Evolutionary conservation across 2,329 filamentous ascomycete genomes (phyloP).

Genomic region (Hirsutella minnesotensis): DNA sequence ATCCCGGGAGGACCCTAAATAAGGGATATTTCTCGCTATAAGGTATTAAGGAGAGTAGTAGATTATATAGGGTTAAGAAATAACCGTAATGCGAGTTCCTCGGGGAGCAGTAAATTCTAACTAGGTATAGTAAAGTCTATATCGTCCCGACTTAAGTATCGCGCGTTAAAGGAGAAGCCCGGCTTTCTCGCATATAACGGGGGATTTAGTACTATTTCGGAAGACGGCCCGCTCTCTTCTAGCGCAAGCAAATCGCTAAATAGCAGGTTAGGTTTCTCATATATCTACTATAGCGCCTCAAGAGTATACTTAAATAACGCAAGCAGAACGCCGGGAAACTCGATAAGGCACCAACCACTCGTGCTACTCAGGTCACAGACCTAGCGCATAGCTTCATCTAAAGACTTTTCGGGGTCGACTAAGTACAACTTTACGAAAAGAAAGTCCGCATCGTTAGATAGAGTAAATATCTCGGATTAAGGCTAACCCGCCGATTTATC

Average conservation of each 20-base stretch:
- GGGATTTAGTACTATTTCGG: constrained; percentile 21
- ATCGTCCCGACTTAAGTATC: constrained; percentile 14
- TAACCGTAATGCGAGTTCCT: constrained; percentile 20
- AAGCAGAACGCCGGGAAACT: constrained; percentile 50
- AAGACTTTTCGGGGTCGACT: constrained; percentile 13
- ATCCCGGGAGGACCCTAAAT: constrained; percentile 64
- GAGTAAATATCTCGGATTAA: constrained; percentile 9
- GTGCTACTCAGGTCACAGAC: constrained; percentile 9
- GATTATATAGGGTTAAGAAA: constrained; percentile 41
- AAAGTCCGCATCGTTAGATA: constrained; percentile 17
- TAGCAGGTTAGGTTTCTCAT: constrained; percentile 28
- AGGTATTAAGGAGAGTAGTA: constrained; percentile 36
- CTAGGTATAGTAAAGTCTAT: constrained; percentile 11
- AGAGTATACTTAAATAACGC: constrained; percentile 47
- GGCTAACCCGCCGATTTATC: constrained; percentile 6
- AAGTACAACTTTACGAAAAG: constrained; percentile 21
- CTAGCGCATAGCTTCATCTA: constrained; percentile 21
- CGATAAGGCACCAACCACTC: constrained; percentile 30
- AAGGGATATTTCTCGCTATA: constrained; percentile 42
- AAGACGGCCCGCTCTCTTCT: constrained; percentile 4
- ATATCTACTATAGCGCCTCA: constrained; percentile 41
- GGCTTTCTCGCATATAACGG: constrained; percentile 37
- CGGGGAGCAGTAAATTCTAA: constrained; percentile 6
- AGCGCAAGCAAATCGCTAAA: constrained; percentile 35
- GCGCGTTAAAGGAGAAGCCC: constrained; percentile 38